A percentile compares a stretch with the other conserved stretches of the same genome.
Conservation (phyloP, 176 grass and related monocot species). For the Carex scoparia region DNA sequence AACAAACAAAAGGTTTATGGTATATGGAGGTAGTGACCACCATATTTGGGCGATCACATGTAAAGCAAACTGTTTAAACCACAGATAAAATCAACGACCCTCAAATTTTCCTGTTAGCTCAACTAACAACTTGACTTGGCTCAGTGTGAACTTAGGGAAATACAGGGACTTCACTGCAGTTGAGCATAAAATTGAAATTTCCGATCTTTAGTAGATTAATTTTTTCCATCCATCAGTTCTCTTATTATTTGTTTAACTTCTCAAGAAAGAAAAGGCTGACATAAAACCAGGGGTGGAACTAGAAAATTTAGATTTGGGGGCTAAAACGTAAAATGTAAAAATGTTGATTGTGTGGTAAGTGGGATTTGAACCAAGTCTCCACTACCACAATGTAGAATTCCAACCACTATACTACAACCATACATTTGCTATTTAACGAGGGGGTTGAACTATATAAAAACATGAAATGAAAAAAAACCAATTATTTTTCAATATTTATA, state of each 20-base stretch:
- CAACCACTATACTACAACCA: too few species aligned
- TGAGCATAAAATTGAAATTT: neutral
- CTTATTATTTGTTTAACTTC: neutral
- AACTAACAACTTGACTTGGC: neutral
- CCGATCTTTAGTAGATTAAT: neutral
- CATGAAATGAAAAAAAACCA: too few species aligned
- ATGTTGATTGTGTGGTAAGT: too few species aligned
- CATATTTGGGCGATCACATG: conserved; percentile 4
- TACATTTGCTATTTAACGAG: too few species aligned
- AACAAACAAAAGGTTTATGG: neutral
- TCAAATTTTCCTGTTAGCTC: neutral
- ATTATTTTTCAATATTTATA: too few species aligned
- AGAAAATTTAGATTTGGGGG: too few species aligned
- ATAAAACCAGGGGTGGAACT: neutral
- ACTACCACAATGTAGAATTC: too few species aligned
- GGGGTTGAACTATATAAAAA: too few species aligned
- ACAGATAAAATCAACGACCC: neutral
- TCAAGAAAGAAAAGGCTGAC: neutral
- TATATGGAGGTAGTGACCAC: neutral
- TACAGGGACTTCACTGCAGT: neutral
- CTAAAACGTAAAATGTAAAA: too few species aligned
- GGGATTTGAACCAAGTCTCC: too few species aligned
- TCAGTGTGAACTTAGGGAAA: neutral
- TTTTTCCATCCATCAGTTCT: neutral
- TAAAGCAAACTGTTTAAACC: neutral